A percentile compares a stretch with the other conserved stretches of the same genome.
These are phyloP conservation scores for Erysimum pusillum DNA, from an alignment of 441 rosid genomes.

Conservation along the genomic window DNA sequence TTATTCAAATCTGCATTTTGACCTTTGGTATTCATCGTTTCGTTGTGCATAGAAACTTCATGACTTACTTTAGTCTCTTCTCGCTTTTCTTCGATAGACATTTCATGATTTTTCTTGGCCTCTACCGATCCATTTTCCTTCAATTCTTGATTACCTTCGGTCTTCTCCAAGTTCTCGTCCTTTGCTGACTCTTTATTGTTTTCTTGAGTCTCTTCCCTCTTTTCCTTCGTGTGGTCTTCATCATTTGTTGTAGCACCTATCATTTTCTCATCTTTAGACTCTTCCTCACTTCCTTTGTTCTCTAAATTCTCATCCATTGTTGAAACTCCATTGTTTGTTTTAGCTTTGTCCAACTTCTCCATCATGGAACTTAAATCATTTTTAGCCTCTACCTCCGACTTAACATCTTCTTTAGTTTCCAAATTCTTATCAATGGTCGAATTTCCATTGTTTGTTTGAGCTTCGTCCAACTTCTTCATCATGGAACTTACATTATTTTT, in stretches of 20 bases:
- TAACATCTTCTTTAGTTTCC: slow-evolving; percentile 7
- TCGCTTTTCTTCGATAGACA: background rate
- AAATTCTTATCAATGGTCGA: slow-evolving; percentile 1
- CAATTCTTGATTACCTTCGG: background rate
- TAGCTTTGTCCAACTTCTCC: background rate
- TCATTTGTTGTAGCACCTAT: slow-evolving; percentile 7
- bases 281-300: slow-evolving; percentile 10
- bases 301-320: slow-evolving; percentile 10
- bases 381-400: background rate
- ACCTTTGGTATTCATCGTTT: background rate
- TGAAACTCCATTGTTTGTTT: background rate
- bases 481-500: too few relatives aligned
- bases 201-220: background rate
- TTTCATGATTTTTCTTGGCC: slow-evolving; percentile 14
- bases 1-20: slow-evolving; percentile 1
- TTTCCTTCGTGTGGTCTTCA: slow-evolving; percentile 4
- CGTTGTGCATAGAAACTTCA: slow-evolving; percentile 15
- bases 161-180: slow-evolving; percentile 8
- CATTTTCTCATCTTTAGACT: background rate
- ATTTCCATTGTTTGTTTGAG: background rate
- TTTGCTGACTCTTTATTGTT: slow-evolving; percentile 7
- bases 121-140: background rate
- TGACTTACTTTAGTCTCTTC: background rate
- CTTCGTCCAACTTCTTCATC: too few relatives aligned
- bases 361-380: background rate